Evolutionary conservation across 2,329 filamentous ascomycete species (phyloP), one percentile per base, ranked within the genome.

Genomic region (Ophiosphaerella herpotricha): DNA sequence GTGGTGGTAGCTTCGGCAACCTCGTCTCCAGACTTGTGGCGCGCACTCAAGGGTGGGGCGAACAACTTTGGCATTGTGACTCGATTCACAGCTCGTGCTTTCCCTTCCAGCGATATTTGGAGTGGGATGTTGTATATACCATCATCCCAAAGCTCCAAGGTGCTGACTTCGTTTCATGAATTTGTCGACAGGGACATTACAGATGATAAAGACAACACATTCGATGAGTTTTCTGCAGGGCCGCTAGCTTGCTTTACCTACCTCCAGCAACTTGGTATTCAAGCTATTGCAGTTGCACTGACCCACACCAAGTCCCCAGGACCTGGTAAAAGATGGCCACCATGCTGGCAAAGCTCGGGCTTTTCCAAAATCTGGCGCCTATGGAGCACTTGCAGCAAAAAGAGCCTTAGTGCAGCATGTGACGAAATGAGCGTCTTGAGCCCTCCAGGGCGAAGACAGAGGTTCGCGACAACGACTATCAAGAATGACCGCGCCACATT

Each of bases 181-280:
- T 52, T 54, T 16, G 36, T 59, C 13, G 14, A 46, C 31, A 50
- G 49, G 24, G 40, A 44, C 5, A 39, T 50, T 12, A 38, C 46
- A 2, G 32, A 49, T 5, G 52, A 46, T 6, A n/a, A 53, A 18
- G 42, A 39, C 24, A 47, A 46, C 26, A 34, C 39, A 26, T 56
- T 71, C 4, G 60, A 68, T 6, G 45, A 84, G 2, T 64, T 81
- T 18, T 67, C 67, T 2, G 78, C 80, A 3, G 67, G 79, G 4
- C 76, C 77, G 26, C 75, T 84, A 57, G 83, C 83, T 49, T 82
- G 80, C 14, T 76, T 79, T 52, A 74, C 85, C 61, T 84, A 85
- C 64, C 71, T 77, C 2, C 83, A 87, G 55, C 84, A 82, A 61
- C 82, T 82, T 0, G 82, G 78, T 13, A 2, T 77, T 75, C 13